Conservation (phyloP, 2,329 filamentous ascomycete genomes). For the Plectosphaerella sp. region DNA sequence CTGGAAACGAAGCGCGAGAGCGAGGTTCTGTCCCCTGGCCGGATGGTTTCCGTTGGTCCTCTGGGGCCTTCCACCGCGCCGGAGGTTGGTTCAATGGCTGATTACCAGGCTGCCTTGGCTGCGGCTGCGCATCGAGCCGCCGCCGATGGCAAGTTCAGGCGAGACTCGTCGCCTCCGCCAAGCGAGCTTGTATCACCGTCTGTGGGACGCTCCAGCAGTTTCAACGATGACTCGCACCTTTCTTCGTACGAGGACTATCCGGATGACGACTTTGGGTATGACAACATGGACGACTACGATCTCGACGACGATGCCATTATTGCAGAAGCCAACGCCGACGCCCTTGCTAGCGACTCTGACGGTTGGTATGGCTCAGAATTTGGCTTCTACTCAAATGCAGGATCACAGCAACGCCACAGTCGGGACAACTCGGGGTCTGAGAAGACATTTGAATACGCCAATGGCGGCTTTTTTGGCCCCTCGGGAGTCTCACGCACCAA, state of each 20-base stretch:
- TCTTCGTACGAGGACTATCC: conserved; percentile 15
- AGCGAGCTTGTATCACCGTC: conserved; percentile 17
- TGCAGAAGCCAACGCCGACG: conserved; percentile 90
- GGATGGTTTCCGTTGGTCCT: background rate
- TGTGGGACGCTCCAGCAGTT: background rate
- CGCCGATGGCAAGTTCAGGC: conserved; percentile 69
- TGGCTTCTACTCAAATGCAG: conserved; percentile 77
- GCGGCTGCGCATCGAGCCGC: conserved; percentile 75
- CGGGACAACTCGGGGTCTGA: conserved; percentile 32
- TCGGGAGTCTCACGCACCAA: conserved; percentile 65
- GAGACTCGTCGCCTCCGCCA: conserved; percentile 44
- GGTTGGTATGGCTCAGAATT: conserved; percentile 97
- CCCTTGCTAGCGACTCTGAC: conserved; percentile 84
- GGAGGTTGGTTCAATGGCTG: conserved; percentile 39
- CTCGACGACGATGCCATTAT: conserved; percentile 88
- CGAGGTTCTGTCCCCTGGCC: conserved; percentile 8
- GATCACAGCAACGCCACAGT: conserved; percentile 34
- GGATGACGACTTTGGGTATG: conserved; percentile 17
- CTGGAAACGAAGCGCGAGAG: conserved; percentile 7
- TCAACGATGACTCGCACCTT: background rate
- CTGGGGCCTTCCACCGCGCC: background rate
- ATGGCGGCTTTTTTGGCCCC: conserved; percentile 86
- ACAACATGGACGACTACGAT: conserved; percentile 56
- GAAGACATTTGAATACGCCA: conserved; percentile 54
- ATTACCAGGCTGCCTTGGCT: conserved; percentile 80